Evolutionary conservation across 257 asterid species (phyloP).

Genomic region (Paraleonurus japonicus): DNA sequence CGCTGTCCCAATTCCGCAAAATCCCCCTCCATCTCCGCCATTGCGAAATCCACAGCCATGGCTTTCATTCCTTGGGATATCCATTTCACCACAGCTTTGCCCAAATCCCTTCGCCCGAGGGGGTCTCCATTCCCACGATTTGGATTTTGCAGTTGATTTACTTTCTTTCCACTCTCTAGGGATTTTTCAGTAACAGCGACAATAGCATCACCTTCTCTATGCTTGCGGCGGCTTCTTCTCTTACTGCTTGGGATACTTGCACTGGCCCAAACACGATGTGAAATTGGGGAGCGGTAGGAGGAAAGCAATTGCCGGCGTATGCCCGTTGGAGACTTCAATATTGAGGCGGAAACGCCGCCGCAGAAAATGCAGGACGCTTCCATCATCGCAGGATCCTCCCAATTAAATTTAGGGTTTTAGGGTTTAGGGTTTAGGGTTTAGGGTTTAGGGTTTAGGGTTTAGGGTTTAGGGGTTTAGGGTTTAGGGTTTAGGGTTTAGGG

Average conservation of each 20-base stretch:
- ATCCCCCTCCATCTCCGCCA: slow-evolving; percentile 72
- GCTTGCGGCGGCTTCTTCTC: slow-evolving; percentile 40
- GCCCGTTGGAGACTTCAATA: slow-evolving; percentile 39
- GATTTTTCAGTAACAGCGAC: neutral
- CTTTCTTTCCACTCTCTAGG: neutral
- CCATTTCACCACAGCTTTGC: slow-evolving; percentile 80
- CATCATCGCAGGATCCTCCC: slow-evolving; percentile 30
- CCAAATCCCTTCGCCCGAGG: slow-evolving; percentile 74
- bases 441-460: too few relatives aligned
- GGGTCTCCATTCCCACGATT: slow-evolving; percentile 84
- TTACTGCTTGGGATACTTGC: slow-evolving; percentile 22
- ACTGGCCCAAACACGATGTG: slow-evolving; percentile 26
- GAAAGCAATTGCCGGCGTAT: slow-evolving; percentile 35
- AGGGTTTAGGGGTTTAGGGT: too few relatives aligned
- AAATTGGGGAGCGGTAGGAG: slow-evolving; percentile 25
- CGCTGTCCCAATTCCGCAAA: slow-evolving; percentile 58
- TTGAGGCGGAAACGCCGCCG: slow-evolving; percentile 56
- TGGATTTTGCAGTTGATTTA: neutral
- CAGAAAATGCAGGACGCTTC: slow-evolving; percentile 59
- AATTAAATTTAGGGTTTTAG: too few relatives aligned
- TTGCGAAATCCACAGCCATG: slow-evolving; percentile 73
- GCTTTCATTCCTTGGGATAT: slow-evolving; percentile 82
- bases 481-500: too few relatives aligned
- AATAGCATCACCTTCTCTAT: slow-evolving; percentile 6
- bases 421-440: too few relatives aligned